Conservation (phyloP, 805 yeast species). For the Schizosaccharomyces lindneri region DNA sequence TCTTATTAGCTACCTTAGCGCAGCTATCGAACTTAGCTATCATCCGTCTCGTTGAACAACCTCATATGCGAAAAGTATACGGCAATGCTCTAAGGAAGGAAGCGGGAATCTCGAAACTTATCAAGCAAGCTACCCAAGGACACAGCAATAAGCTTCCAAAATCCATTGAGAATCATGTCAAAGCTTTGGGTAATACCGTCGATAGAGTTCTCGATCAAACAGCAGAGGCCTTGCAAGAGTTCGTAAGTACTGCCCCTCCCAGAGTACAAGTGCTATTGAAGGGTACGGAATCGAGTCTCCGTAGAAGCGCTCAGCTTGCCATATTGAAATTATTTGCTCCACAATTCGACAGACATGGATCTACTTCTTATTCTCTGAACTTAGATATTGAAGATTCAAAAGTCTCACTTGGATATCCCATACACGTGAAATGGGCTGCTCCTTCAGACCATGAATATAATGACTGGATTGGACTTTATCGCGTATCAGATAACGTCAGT, state of each 20-base stretch:
- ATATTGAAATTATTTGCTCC: not conserved
- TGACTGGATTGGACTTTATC: slow-evolving; percentile 63
- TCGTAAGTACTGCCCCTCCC: slow-evolving; percentile 11
- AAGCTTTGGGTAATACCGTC: slow-evolving; percentile 14
- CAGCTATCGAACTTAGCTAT: slow-evolving; percentile 38
- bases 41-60: slow-evolving; percentile 47
- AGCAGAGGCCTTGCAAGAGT: slow-evolving; percentile 23
- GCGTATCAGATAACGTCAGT: slow-evolving; percentile 31
- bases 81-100: slow-evolving; percentile 37
- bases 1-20: slow-evolving; percentile 37
- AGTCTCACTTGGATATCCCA: slow-evolving; percentile 27
- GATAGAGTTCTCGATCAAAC: slow-evolving; percentile 18
- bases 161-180: slow-evolving; percentile 9
- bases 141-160: slow-evolving; percentile 10
- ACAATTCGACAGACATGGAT: not conserved
- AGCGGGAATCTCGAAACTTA: slow-evolving; percentile 19
- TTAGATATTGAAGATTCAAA: slow-evolving; percentile 5
- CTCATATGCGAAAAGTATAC: slow-evolving; percentile 52
- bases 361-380: not conserved
- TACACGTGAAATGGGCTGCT: slow-evolving; percentile 29
- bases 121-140: slow-evolving; percentile 12
- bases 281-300: not conserved
- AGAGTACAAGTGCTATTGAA: not conserved
- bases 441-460: slow-evolving; percentile 24
- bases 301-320: not conserved